Evolutionary conservation across 192 early-diverging fungal species (phyloP), one percentile per base, ranked within the genome.

Genomic region (Linnemannia exigua): DNA sequence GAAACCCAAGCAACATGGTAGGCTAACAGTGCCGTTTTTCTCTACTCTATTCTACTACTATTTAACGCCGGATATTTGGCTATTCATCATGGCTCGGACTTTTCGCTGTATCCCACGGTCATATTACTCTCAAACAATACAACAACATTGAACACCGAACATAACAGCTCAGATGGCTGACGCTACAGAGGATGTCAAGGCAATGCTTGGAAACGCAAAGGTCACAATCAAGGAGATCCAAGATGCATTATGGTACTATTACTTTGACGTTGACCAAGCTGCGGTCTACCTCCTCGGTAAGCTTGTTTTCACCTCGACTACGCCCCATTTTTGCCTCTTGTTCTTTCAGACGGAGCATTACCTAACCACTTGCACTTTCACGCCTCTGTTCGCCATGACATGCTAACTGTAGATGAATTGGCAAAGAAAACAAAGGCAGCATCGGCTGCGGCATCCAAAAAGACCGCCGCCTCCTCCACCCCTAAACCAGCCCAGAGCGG

Each of bases 231-330:
- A 89, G 54, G 93, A 95, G 68, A 96, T 97, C 22, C 90, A 91
- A 79, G 91, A 93, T 67, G 88, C 94, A 33, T 87, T 97, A 70
- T 93, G 93, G 91, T 88, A 95, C 78, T 92, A 94, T 72, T 95
- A 94, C 79, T 95, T 94, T 86, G 93, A 97, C 77, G 84, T 88
- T 20, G 89, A 92, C 46, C 82, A 94, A 48, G 90, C 96, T 1
- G 87, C 95, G 35, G 91, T 92, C 41, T 94, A 90, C 83, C 87
- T 96, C 25, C 87, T 92, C 28, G 94, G 96, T 96, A 93, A 88
- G 92, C n/a, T n/a, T 79, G 19, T 54, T 31, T 48, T 16, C 22
- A 89, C 47, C 63, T 88, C 82, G 76, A 88, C 84, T 86, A 89
- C 72, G 79, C 75, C 71, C 72, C 73, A 69, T 67, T 79, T n/a